Percentiles rank a stretch among this genome's conserved stretches.
Evolutionary conservation across 2,329 filamentous ascomycete genomes (phyloP).

Genomic region (Colletotrichum siamense): DNA sequence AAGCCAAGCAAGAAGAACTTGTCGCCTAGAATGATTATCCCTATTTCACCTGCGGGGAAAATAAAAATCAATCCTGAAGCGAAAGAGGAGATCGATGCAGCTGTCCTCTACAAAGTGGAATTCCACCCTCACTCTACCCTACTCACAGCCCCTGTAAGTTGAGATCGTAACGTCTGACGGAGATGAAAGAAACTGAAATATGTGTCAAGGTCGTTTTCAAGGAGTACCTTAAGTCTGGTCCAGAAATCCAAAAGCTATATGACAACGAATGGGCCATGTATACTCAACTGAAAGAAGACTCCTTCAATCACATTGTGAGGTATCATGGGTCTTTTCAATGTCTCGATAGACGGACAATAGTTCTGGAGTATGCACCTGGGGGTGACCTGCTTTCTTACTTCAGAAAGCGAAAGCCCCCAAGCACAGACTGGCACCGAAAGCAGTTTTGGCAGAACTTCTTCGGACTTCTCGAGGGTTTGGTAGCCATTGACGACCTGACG

Average conservation of each 20-base stretch:
- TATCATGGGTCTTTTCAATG: neutral
- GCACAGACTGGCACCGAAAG: neutral
- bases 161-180: no score
- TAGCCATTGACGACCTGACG: neutral
- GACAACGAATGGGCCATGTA: neutral
- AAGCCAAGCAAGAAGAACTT: neutral
- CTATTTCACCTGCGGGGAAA: neutral
- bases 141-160: neutral
- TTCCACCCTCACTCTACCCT: neutral
- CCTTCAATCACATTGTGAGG: neutral
- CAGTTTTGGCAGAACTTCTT: neutral
- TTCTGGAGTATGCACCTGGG: neutral
- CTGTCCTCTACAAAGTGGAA: neutral
- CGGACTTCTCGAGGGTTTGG: neutral
- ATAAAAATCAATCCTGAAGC: neutral
- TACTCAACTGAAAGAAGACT: neutral
- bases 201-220: neutral
- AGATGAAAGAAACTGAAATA: no score
- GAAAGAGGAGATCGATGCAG: neutral
- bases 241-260: neutral
- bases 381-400: neutral
- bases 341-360: neutral
- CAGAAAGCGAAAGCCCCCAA: neutral
- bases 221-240: neutral
- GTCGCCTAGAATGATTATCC: neutral